Base-by-base conservation (phyloP, 768 basidiomycete genomes). In the Russula abietina region DNA sequence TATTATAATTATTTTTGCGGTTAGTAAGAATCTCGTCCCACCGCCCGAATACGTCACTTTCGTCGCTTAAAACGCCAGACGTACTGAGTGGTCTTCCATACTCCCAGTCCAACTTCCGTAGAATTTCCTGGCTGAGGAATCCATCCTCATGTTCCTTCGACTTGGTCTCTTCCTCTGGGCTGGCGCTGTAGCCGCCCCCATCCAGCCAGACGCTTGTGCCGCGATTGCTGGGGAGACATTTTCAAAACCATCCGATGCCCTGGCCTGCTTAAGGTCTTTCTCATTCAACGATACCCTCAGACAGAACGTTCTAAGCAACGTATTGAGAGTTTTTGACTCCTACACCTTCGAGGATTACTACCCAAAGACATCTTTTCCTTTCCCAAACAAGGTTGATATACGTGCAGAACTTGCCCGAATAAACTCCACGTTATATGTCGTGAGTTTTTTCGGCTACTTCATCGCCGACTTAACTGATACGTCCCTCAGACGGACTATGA, bases 401-500 rank as follows among this genome's bases (percentile, higher is more conserved):
- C 77, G 82, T 4, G 76, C 75, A 0, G 77, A 78, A 5, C 71
- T 86, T 41, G 74, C 76, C 7, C 74, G 75, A 60, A 79, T 86
- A 50, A 81, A 81, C 65, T 69, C 68, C 5, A 81, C 82, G 5
- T 73, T 72, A 41, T 87, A 79, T 60, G 70, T 69, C 63, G 83
- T 83, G 61, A 57, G 71, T 45, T 59, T 2, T 14, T 38, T 36
- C 45, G 10, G 7, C 39, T 41, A n/a, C 43, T 14, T 48, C 38
- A 30, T 22, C 48, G 5, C 10, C 14, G n/a, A 39, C 26, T 30
- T 19, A 2, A 11, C 24, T 48, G n/a, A 32, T 16, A 36, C 32
- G 5, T 30, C 33, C n/a, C 28, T 10, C 61, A 87, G 83, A 85
- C 83, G 5, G 85, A 87, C 65, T 87, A 84, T 64, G 84, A 85